These are phyloP conservation scores for Pseudonectria foliicola DNA, from an alignment of 2,329 filamentous ascomycete genomes.

Conservation along the genomic window DNA sequence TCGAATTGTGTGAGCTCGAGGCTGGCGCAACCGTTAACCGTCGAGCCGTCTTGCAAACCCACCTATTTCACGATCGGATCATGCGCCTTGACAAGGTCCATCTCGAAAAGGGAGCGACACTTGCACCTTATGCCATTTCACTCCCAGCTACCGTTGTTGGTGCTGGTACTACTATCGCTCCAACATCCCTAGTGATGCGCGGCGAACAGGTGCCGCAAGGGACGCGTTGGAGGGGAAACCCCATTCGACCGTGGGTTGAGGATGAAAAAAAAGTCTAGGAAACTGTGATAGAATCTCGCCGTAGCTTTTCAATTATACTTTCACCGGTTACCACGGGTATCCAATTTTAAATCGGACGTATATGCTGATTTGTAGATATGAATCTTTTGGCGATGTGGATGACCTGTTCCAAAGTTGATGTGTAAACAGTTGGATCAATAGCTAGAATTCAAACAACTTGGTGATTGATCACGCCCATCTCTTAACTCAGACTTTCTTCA, in stretches of 20 bases:
- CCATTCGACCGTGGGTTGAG: conserved; percentile 10
- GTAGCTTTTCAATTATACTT: no score
- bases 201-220: conserved; percentile 13
- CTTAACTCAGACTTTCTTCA: no score
- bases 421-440: no score
- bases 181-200: conserved; percentile 14
- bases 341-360: no score
- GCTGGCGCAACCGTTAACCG: conserved; percentile 15
- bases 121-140: conserved; percentile 11
- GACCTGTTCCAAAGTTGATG: no score
- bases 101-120: conserved; percentile 12
- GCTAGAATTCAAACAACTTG: no score
- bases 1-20: conserved; percentile 10
- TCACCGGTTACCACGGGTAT: no score
- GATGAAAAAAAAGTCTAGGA: no score
- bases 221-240: conserved; percentile 15
- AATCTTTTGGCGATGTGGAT: no score
- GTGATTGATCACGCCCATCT: no score
- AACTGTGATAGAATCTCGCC: no score
- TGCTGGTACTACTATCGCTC: conserved; percentile 11
- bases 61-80: conserved; percentile 16
- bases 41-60: conserved; percentile 13
- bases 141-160: conserved; percentile 14
- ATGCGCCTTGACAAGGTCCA: conserved; percentile 15
- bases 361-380: no score